phyloP scores from a whole-genome alignment of 2,329 filamentous ascomycete species.

The Ceratocystis cubensis region DNA sequence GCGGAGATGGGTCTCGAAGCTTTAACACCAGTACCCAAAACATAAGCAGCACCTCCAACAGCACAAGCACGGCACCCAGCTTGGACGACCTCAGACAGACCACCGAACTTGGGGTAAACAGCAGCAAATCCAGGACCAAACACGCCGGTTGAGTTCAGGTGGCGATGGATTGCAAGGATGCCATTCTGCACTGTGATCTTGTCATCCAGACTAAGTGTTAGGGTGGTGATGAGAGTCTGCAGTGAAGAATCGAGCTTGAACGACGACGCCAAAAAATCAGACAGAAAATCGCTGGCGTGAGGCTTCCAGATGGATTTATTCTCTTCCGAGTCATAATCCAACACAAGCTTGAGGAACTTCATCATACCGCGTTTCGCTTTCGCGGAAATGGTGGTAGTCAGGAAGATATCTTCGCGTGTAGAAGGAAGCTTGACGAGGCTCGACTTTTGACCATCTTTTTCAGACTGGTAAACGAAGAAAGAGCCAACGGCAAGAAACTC shows the following conservation, averaged over 20 bases:
- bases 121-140: slow-evolving; percentile 84
- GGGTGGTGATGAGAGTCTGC: slow-evolving; percentile 47
- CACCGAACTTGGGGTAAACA: slow-evolving; percentile 86
- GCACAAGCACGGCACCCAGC: slow-evolving; percentile 82
- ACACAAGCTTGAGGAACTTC: slow-evolving; percentile 85
- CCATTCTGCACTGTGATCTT: slow-evolving; percentile 53
- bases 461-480: slow-evolving; percentile 62
- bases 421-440: slow-evolving; percentile 63
- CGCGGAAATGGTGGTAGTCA: slow-evolving; percentile 59
- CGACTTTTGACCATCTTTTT: slow-evolving; percentile 26
- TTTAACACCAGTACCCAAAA: slow-evolving; percentile 59
- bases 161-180: slow-evolving; percentile 59
- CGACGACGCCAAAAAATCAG: slow-evolving; percentile 45
- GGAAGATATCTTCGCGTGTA: slow-evolving; percentile 83
- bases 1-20: slow-evolving; percentile 23
- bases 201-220: slow-evolving; percentile 61
- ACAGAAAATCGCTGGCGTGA: slow-evolving; percentile 42
- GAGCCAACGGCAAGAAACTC: slow-evolving; percentile 89
- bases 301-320: slow-evolving; percentile 47
- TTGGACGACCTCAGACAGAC: slow-evolving; percentile 76
- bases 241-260: slow-evolving; percentile 59
- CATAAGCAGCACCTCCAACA: slow-evolving; percentile 83
- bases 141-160: slow-evolving; percentile 73
- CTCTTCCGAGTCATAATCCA: slow-evolving; percentile 50
- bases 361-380: slow-evolving; percentile 77